phyloP scores from a whole-genome alignment of 169 alveolate species.

The Cytauxzoon felis region DNA sequence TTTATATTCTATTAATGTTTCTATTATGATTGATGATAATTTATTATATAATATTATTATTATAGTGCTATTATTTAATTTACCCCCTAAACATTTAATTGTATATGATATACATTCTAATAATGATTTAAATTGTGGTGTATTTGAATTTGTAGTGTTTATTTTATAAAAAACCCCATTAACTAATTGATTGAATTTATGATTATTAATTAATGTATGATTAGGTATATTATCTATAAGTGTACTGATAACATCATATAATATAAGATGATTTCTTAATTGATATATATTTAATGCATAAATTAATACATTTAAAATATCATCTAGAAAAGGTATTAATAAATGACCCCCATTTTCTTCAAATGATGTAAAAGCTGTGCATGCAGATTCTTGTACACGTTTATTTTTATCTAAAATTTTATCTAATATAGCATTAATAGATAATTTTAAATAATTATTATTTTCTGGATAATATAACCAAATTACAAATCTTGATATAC shows the following conservation, averaged over 20 bases:
- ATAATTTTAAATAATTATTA: conserved; percentile 57
- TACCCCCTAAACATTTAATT: conserved; percentile 10
- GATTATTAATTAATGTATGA: conserved; percentile 15
- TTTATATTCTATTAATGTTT: no score
- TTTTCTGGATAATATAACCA: conserved; percentile 76
- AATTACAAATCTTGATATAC: conserved; percentile 80
- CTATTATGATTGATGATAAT: no score
- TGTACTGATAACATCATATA: conserved; percentile 81
- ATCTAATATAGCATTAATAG: conserved; percentile 58
- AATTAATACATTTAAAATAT: conserved; percentile 67
- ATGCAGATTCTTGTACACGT: conserved; percentile 91
- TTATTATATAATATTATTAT: no score
- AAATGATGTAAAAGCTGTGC: conserved; percentile 86
- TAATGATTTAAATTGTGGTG: conserved; percentile 30
- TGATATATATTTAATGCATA: conserved; percentile 77
- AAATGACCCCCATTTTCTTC: conserved; percentile 77
- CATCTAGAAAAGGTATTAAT: conserved; percentile 70
- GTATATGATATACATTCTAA: conserved; percentile 42
- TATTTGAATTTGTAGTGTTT: conserved; percentile 20
- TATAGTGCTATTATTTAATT: no score
- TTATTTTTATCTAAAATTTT: conserved; percentile 84
- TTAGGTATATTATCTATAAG: conserved; percentile 35
- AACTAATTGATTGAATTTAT: conserved; percentile 5
- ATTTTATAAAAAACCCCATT: conserved; percentile 18
- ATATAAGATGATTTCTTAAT: conserved; percentile 73